phyloP scores from a whole-genome alignment of 2,329 filamentous ascomycete species.

The Pochonia chlamydosporia region DNA sequence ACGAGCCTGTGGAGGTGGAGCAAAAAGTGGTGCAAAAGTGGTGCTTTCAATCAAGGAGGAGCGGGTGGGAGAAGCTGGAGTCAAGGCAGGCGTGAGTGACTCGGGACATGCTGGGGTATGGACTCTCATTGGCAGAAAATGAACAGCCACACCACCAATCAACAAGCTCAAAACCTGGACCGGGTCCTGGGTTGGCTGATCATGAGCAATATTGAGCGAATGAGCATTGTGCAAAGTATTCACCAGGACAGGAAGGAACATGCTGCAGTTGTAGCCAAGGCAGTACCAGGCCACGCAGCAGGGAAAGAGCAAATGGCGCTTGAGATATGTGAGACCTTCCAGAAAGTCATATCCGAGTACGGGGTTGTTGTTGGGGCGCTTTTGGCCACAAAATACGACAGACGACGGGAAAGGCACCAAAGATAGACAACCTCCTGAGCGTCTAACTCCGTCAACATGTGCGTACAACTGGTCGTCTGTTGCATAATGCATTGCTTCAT shows the following conservation, averaged over 20 bases:
- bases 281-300: no score
- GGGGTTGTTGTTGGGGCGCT: background rate
- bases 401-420: background rate
- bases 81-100: no score
- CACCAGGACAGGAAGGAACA: background rate
- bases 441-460: no score
- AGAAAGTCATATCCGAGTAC: constrained; percentile 1
- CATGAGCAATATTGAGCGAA: constrained; percentile 13
- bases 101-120: background rate
- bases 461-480: background rate
- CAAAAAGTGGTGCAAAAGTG: no score
- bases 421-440: background rate
- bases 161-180: constrained; percentile 6
- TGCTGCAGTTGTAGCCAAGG: no score
- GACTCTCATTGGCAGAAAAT: constrained; percentile 7
- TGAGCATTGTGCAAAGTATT: constrained; percentile 7
- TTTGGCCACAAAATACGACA: background rate
- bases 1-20: constrained; percentile 6
- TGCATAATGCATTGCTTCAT: background rate
- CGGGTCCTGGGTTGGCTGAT: constrained; percentile 1
- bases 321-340: background rate
- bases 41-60: no score
- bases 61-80: no score
- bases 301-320: constrained; percentile 1
- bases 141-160: constrained; percentile 2